These are phyloP conservation scores for Pseudevernia furfuracea DNA, from an alignment of 495 filamentous ascomycete genomes.

Conservation along the genomic window DNA sequence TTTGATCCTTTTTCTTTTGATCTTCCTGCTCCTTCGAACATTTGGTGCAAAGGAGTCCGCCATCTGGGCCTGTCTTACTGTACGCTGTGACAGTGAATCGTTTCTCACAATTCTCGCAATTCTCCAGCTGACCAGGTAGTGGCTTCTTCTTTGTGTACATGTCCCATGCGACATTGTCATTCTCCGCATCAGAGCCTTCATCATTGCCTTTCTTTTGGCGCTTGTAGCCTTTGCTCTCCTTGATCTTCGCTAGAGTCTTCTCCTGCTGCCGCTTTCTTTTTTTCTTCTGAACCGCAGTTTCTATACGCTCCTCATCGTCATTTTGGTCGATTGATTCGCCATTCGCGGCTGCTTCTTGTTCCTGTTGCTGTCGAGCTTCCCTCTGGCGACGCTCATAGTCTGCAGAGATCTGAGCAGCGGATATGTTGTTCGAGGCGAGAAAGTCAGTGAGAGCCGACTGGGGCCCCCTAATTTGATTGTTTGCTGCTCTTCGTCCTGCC, in stretches of 20 bases:
- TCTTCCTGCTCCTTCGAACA: conserved; percentile 73
- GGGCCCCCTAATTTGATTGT: conserved; percentile 54
- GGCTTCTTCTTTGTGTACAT: conserved; percentile 57
- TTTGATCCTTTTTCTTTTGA: conserved; percentile 51
- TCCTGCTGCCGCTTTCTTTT: conserved; percentile 56
- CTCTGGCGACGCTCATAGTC: conserved; percentile 49
- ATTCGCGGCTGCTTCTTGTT: conserved; percentile 26
- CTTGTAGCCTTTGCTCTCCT: conserved; percentile 64
- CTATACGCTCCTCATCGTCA: conserved; percentile 24
- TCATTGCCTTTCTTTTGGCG: conserved; percentile 45
- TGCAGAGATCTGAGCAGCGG: conserved; percentile 65
- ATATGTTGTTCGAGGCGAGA: conserved; percentile 80
- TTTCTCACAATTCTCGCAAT: conserved; percentile 78
- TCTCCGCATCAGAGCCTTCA: conserved; percentile 40
- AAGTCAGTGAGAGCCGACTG: conserved; percentile 78
- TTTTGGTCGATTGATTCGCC: conserved; percentile 23
- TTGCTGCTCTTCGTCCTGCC: conserved; percentile 37
- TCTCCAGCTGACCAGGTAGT: conserved; percentile 75
- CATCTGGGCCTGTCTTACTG: conserved; percentile 68
- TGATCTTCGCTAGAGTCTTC: conserved; percentile 64
- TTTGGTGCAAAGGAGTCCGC: conserved; percentile 73
- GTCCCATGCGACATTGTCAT: conserved; percentile 42
- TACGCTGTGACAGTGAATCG: conserved; percentile 94
- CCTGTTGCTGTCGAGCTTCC: conserved; percentile 39
- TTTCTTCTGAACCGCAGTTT: conserved; percentile 47